A percentile compares a stretch with the other conserved stretches of the same genome.
phyloP scores from a whole-genome alignment of 371 early-diverging fungal genomes.

The Capillidium heterosporum region DNA sequence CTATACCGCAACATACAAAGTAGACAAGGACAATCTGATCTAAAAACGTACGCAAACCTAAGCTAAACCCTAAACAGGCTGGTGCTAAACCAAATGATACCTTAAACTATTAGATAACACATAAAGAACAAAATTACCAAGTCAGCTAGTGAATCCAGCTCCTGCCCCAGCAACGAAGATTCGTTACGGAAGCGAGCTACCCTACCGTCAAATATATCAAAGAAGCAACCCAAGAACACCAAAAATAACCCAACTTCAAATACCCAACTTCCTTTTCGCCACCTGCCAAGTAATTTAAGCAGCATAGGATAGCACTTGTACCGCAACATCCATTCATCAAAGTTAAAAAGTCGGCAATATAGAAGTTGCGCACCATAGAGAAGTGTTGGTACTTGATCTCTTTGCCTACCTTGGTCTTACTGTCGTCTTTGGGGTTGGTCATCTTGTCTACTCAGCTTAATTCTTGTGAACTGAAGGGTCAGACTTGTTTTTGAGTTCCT shows the following conservation, averaged over 20 bases:
- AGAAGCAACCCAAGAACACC: slow-evolving; percentile 58
- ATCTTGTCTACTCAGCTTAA: too few species aligned
- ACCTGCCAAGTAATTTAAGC: slow-evolving; percentile 57
- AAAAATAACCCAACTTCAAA: slow-evolving; percentile 49
- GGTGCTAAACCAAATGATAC: slow-evolving; percentile 77
- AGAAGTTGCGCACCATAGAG: slow-evolving; percentile 33
- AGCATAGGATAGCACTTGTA: slow-evolving; percentile 52
- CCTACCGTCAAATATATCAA: slow-evolving; percentile 72
- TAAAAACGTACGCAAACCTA: slow-evolving; percentile 65
- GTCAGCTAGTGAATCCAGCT: slow-evolving; percentile 71
- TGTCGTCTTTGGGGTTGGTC: too few species aligned
- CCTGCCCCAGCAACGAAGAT: slow-evolving; percentile 56
- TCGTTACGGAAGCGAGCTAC: slow-evolving; percentile 76
- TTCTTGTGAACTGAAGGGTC: too few species aligned
- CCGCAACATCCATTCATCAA: slow-evolving; percentile 77
- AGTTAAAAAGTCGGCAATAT: slow-evolving; percentile 70
- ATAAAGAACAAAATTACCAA: slow-evolving; percentile 25
- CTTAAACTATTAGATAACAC: slow-evolving; percentile 11
- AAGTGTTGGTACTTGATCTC: slow-evolving; percentile 4
- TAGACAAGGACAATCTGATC: slow-evolving; percentile 58
- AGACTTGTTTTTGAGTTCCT: too few species aligned
- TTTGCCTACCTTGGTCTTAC: too few species aligned
- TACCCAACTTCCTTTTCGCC: slow-evolving; percentile 27
- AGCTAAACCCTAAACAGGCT: slow-evolving; percentile 64
- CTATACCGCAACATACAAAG: slow-evolving; percentile 79